phyloP scores from a whole-genome alignment of 2,329 filamentous ascomycete genomes.

The Sporothrix variecibatus region DNA sequence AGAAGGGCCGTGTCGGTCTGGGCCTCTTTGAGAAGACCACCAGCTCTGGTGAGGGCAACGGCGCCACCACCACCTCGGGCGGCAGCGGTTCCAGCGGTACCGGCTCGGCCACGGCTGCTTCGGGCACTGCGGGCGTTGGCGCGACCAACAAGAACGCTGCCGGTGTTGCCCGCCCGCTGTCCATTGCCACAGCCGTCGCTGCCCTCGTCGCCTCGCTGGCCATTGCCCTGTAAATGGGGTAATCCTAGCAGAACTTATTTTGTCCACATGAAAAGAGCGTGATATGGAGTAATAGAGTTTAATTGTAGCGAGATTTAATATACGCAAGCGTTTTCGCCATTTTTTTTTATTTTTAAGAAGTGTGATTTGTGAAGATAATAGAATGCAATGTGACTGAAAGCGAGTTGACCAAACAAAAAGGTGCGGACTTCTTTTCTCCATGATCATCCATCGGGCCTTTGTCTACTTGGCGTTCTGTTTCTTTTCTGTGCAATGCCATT shows the following conservation, averaged over 20 bases:
- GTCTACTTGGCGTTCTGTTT: not conserved
- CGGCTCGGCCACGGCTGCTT: not conserved
- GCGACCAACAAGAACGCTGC: not conserved
- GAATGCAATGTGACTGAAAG: not conserved
- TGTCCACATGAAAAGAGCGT: not conserved
- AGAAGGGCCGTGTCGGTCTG: slow-evolving; percentile 35
- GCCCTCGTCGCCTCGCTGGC: not conserved
- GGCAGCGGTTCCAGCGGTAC: not conserved
- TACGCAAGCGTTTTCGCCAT: not conserved
- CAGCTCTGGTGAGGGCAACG: not conserved
- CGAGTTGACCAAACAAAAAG: not conserved
- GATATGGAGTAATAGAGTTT: slow-evolving; percentile 1
- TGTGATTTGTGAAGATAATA: not conserved
- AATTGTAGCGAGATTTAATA: not conserved
- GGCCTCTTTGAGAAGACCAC: not conserved
- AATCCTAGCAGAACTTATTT: not conserved
- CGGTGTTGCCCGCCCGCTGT: not conserved
- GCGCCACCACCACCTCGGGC: not conserved
- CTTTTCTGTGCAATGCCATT: not conserved
- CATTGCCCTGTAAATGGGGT: not conserved
- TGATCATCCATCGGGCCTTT: not conserved
- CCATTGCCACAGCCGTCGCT: not conserved
- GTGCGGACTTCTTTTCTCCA: not conserved
- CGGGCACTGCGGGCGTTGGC: not conserved
- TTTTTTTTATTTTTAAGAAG: not conserved